Percentiles rank a stretch among this genome's conserved stretches.
phyloP scores from a whole-genome alignment of 148 eudicot species.

The Arctostaphylos glauca region DNA sequence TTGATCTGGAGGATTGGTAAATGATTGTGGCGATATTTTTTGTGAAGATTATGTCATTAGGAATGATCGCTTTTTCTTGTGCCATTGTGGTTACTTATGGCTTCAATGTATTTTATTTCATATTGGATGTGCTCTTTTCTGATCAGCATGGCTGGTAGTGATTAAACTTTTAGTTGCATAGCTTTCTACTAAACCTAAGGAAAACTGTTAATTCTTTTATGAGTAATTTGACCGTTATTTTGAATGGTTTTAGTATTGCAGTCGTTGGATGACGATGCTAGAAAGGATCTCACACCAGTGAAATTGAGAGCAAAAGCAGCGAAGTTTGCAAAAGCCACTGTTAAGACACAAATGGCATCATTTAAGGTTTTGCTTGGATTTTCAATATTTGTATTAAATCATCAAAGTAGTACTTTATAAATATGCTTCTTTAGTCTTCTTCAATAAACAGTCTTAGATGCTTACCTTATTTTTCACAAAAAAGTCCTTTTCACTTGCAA shows the following conservation, averaged over 20 bases:
- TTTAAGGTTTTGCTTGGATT: slow-evolving; percentile 55
- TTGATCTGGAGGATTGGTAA: background rate
- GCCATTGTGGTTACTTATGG: background rate
- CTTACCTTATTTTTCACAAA: background rate
- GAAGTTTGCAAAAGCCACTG: slow-evolving; percentile 88
- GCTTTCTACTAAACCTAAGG: background rate
- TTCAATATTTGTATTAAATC: background rate
- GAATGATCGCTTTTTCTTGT: background rate
- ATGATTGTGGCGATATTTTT: background rate
- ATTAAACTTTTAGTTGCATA: slow-evolving; percentile 8
- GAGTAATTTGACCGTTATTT: slow-evolving; percentile 5
- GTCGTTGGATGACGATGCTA: slow-evolving; percentile 80
- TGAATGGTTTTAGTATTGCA: slow-evolving; percentile 61
- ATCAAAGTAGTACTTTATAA: background rate
- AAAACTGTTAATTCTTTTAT: background rate
- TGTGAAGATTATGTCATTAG: background rate
- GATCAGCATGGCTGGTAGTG: background rate
- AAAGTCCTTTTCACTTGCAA: background rate
- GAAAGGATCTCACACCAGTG: slow-evolving; percentile 84
- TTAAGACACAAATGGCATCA: slow-evolving; percentile 87
- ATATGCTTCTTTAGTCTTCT: background rate
- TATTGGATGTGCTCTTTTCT: background rate
- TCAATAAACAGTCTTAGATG: background rate
- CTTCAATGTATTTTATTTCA: background rate
- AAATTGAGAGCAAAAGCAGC: slow-evolving; percentile 94